phyloP scores from a whole-genome alignment of 768 basidiomycete genomes.

The Trametes elegans region DNA sequence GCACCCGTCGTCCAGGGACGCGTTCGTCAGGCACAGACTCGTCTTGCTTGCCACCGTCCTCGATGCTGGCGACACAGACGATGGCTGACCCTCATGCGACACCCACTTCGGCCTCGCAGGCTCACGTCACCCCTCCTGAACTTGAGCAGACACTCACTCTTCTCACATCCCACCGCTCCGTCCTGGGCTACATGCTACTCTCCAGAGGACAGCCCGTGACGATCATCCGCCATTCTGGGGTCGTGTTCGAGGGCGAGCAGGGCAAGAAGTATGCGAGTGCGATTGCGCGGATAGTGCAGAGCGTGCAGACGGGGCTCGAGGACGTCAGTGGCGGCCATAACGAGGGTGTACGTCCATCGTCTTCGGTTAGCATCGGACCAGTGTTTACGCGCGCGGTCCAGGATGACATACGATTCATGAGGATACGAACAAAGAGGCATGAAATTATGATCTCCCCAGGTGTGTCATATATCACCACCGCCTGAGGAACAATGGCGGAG shows the following conservation, averaged over 20 bases:
- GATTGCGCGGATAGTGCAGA: constrained; percentile 73
- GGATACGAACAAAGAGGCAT: constrained; percentile 88
- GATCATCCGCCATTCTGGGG: constrained; percentile 83
- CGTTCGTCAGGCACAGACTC: background rate
- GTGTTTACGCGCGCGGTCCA: constrained; percentile 29
- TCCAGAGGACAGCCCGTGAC: constrained; percentile 69
- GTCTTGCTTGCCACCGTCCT: background rate
- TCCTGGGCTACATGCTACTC: constrained; percentile 83
- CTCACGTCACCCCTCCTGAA: constrained; percentile 45
- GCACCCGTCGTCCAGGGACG: background rate
- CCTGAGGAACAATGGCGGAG: constrained; percentile 3
- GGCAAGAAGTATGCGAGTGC: constrained; percentile 73
- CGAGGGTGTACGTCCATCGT: constrained; percentile 47
- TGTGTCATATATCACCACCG: constrained; percentile 35
- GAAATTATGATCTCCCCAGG: constrained; percentile 95
- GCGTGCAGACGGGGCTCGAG: constrained; percentile 74
- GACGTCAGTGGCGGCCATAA: constrained; percentile 67
- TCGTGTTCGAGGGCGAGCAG: constrained; percentile 83
- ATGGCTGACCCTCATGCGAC: constrained; percentile 11
- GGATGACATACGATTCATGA: constrained; percentile 87
- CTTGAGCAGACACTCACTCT: constrained; percentile 76
- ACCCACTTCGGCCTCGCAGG: constrained; percentile 1
- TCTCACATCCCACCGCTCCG: constrained; percentile 78
- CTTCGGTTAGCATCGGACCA: background rate
- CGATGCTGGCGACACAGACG: constrained; percentile 18